Evolutionary conservation across 2,329 filamentous ascomycete species (phyloP).

Genomic region (Penicillium sp.): DNA sequence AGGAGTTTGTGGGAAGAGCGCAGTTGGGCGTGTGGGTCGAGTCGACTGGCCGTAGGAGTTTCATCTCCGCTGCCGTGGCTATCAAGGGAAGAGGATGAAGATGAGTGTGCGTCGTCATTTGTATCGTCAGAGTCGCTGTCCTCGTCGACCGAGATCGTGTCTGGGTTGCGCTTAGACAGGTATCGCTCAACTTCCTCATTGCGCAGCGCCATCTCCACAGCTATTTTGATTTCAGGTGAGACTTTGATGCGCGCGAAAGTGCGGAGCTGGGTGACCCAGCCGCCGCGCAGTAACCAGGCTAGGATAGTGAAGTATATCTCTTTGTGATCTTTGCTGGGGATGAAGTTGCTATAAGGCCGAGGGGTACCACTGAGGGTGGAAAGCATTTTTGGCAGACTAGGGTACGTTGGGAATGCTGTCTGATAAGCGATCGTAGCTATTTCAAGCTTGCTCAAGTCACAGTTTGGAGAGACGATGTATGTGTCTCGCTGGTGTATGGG

Average conservation of each 20-base stretch:
- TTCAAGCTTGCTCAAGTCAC: slow-evolving; percentile 69
- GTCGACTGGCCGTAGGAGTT: slow-evolving; percentile 34
- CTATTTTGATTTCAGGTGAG: slow-evolving; percentile 75
- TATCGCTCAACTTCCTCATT: slow-evolving; percentile 57
- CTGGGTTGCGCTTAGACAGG: slow-evolving; percentile 29
- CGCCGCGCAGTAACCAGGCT: slow-evolving; percentile 86
- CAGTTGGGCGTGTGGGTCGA: slow-evolving; percentile 25
- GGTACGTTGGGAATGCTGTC: slow-evolving; percentile 75
- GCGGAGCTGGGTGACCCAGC: slow-evolving; percentile 90
- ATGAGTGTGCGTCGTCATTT: slow-evolving; percentile 32
- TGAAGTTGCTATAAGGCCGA: slow-evolving; percentile 76
- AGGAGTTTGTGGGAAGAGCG: slow-evolving; percentile 34
- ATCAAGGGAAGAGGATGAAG: slow-evolving; percentile 39
- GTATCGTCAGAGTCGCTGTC: slow-evolving; percentile 15
- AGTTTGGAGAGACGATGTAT: slow-evolving; percentile 89
- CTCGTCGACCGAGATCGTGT: slow-evolving; percentile 24
- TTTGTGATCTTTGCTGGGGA: slow-evolving; percentile 83
- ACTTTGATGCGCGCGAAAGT: slow-evolving; percentile 89
- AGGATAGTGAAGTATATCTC: slow-evolving; percentile 85
- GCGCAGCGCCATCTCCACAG: slow-evolving; percentile 70
- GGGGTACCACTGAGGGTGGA: slow-evolving; percentile 75
- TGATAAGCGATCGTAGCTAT: slow-evolving; percentile 70
- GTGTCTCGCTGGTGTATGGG: slow-evolving; percentile 85
- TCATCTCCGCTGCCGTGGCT: slow-evolving; percentile 40
- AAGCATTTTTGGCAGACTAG: slow-evolving; percentile 82